These are phyloP conservation scores for Fomitopsis pinicola DNA, from an alignment of 1,284 basidiomycete genomes.

Conservation along the genomic window DNA sequence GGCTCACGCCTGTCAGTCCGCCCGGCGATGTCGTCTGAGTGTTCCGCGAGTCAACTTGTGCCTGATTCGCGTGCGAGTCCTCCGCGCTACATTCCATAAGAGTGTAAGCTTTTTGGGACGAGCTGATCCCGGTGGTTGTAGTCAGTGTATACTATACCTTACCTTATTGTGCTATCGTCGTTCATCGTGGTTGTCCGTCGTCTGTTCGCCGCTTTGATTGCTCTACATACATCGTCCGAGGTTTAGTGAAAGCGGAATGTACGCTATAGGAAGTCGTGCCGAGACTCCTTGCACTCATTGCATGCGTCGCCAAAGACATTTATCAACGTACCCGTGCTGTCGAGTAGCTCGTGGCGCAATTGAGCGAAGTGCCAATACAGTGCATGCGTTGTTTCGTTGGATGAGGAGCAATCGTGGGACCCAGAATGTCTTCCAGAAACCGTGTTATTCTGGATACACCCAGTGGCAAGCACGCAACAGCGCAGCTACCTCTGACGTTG, in stretches of 20 bases:
- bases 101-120: conserved; percentile 7
- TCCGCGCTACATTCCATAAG: conserved; percentile 11
- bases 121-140: conserved; percentile 4
- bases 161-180: conserved; percentile 1
- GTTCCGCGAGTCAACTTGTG: neutral
- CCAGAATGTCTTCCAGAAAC: too few species aligned
- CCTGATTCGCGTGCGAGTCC: conserved; percentile 4
- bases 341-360: too few species aligned
- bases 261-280: too few species aligned
- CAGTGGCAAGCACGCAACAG: too few species aligned
- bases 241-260: neutral
- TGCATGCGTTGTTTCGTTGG: too few species aligned
- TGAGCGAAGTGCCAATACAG: too few species aligned
- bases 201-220: neutral
- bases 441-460: too few species aligned
- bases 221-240: neutral
- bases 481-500: too few species aligned
- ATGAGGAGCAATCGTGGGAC: too few species aligned
- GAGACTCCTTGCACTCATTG: too few species aligned
- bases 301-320: too few species aligned
- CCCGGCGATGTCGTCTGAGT: neutral
- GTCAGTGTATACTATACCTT: neutral
- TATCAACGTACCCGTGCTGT: too few species aligned
- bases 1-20: neutral
- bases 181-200: neutral